phyloP scores from a whole-genome alignment of 2,329 filamentous ascomycete genomes.

The Drechslerella coelobrocha region DNA sequence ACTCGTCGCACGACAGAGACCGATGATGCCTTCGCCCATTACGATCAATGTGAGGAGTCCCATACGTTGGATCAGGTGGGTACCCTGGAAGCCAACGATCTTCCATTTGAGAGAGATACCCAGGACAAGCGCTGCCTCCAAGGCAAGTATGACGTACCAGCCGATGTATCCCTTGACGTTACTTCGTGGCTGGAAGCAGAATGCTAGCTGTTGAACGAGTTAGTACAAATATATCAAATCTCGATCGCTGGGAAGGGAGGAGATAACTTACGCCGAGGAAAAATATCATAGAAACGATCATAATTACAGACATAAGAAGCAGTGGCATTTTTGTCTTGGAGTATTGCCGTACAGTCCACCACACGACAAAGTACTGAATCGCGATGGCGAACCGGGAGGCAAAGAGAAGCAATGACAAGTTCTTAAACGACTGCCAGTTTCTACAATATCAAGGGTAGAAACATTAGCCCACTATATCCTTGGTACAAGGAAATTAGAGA shows the following conservation, averaged over 20 bases:
- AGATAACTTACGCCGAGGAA: conserved; percentile 45
- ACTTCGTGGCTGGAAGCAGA: conserved; percentile 28
- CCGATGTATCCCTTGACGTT: conserved; percentile 51
- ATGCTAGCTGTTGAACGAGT: conserved; percentile 37
- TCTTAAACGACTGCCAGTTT: conserved; percentile 50
- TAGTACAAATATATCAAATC: not conserved
- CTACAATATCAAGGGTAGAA: not conserved
- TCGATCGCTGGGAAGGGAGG: not conserved
- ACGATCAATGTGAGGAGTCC: conserved; percentile 71
- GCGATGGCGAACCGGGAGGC: conserved; percentile 65
- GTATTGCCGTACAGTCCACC: conserved; percentile 58
- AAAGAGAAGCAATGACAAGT: conserved; percentile 58
- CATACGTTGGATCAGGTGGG: conserved; percentile 70
- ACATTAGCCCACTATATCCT: not conserved
- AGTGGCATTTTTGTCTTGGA: conserved; percentile 59
- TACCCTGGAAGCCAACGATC: conserved; percentile 68
- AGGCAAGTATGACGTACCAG: conserved; percentile 65
- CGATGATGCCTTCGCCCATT: conserved; percentile 70
- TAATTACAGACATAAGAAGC: conserved; percentile 39
- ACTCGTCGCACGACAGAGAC: conserved; percentile 66
- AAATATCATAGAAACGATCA: conserved; percentile 34
- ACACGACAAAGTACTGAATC: conserved; percentile 64
- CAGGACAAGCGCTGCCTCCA: conserved; percentile 65
- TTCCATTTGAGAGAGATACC: conserved; percentile 65
- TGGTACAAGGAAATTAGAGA: not conserved